Conservation (phyloP, 805 yeast genomes). For the Cyberlindnera maclurae region DNA sequence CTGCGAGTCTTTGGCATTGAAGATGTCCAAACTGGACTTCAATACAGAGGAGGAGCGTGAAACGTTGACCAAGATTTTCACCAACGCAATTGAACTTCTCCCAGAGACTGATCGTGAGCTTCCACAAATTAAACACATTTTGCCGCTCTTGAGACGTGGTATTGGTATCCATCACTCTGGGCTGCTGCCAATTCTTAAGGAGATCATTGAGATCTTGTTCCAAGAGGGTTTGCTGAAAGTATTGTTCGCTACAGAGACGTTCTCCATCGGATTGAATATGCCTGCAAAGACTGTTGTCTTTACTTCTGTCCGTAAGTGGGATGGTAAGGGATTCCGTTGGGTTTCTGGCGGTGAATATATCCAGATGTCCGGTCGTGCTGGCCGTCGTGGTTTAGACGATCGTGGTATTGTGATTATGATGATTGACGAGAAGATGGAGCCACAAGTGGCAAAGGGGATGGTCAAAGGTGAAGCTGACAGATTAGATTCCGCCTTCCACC, state of each 20-base stretch:
- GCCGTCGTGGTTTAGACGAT: constrained; percentile 98
- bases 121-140: constrained; percentile 89
- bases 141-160: constrained; percentile 87
- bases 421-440: constrained; percentile 99
- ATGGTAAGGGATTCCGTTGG: constrained; percentile 96
- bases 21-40: constrained; percentile 93
- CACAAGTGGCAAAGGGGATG: constrained; percentile 98
- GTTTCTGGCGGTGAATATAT: constrained; percentile 99
- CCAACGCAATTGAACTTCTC: constrained; percentile 78
- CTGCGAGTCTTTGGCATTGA: constrained; percentile 89
- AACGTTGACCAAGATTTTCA: constrained; percentile 81
- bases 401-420: constrained; percentile 98
- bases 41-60: constrained; percentile 92
- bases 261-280: constrained; percentile 97
- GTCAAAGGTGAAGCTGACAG: constrained; percentile 98
- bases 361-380: constrained; percentile 99
- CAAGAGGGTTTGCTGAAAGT: constrained; percentile 96
- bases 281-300: constrained; percentile 99
- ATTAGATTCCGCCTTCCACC: constrained; percentile 93
- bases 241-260: constrained; percentile 95
- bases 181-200: constrained; percentile 84
- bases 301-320: constrained; percentile 97
- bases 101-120: constrained; percentile 88
- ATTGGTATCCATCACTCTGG: constrained; percentile 99
- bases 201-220: constrained; percentile 90